Evolutionary conservation across 768 basidiomycete species (phyloP).

Genomic region (Fistulinella prunicolor): DNA sequence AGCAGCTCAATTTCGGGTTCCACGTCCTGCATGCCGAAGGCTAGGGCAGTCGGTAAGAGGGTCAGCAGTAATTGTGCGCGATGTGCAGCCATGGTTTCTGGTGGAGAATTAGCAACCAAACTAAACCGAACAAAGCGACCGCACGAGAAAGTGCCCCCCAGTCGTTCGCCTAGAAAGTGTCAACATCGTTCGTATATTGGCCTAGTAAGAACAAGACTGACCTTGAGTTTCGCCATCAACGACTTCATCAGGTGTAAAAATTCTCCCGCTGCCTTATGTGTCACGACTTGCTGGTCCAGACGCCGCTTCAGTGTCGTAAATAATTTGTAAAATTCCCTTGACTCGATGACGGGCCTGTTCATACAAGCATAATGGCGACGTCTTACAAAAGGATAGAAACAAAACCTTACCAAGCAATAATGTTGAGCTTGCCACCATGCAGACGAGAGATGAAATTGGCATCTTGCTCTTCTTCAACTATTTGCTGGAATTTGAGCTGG

Average conservation of each 20-base stretch:
- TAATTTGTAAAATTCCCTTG: slow-evolving; percentile 52
- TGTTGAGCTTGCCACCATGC: slow-evolving; percentile 51
- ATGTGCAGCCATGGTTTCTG: slow-evolving; percentile 48
- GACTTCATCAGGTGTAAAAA: slow-evolving; percentile 58
- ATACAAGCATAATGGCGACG: neutral
- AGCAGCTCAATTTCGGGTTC: slow-evolving; percentile 45
- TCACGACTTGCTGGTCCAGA: slow-evolving; percentile 46
- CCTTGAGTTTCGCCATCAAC: slow-evolving; percentile 66
- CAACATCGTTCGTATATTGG: neutral
- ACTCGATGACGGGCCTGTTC: slow-evolving; percentile 55
- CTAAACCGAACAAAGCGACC: slow-evolving; percentile 9
- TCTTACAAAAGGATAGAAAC: neutral
- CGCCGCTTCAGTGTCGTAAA: slow-evolving; percentile 45
- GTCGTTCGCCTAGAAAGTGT: slow-evolving; percentile 47
- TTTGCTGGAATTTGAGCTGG: slow-evolving; percentile 53
- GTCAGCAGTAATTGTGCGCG: slow-evolving; percentile 40
- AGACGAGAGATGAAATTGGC: slow-evolving; percentile 60
- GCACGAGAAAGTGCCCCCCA: slow-evolving; percentile 61
- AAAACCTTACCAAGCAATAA: slow-evolving; percentile 49
- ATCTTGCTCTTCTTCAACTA: slow-evolving; percentile 57
- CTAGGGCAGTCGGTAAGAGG: slow-evolving; percentile 46
- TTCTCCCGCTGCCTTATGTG: slow-evolving; percentile 48
- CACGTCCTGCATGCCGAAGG: slow-evolving; percentile 46
- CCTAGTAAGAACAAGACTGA: slow-evolving; percentile 13
- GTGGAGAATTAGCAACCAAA: neutral